phyloP scores from a whole-genome alignment of 1,139 yeast genomes.

The Suhomyces terraborum region DNA sequence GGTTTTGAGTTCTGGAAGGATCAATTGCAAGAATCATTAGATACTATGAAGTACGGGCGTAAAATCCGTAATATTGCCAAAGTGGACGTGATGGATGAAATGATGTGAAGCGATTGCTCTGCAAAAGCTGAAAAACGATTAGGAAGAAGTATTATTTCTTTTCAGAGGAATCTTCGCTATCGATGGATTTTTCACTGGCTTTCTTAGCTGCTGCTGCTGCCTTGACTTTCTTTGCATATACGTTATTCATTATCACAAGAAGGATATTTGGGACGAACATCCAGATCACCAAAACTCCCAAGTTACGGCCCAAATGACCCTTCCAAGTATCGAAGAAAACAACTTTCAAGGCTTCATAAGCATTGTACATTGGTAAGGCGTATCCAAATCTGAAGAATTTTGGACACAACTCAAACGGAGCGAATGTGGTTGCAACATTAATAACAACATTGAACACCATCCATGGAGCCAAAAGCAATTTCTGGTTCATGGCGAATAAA shows the following conservation, averaged over 20 bases:
- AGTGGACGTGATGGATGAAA: slow-evolving; percentile 34
- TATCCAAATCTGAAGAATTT: slow-evolving; percentile 63
- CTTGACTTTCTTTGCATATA: slow-evolving; percentile 1
- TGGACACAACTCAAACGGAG: slow-evolving; percentile 56
- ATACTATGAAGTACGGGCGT: slow-evolving; percentile 36
- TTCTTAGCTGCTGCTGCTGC: slow-evolving; percentile 5
- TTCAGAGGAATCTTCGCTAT: background rate
- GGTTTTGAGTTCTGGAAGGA: slow-evolving; percentile 31
- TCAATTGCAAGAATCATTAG: slow-evolving; percentile 24
- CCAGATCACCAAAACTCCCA: slow-evolving; percentile 63
- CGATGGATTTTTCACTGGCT: background rate
- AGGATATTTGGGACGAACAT: slow-evolving; percentile 44
- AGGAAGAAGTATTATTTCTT: background rate
- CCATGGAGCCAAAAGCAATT: slow-evolving; percentile 59
- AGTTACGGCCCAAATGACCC: slow-evolving; percentile 56
- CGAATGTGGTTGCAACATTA: slow-evolving; percentile 63
- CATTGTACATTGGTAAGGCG: slow-evolving; percentile 64
- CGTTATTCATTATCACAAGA: slow-evolving; percentile 9
- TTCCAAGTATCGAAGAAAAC: slow-evolving; percentile 58
- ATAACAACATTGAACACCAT: slow-evolving; percentile 61
- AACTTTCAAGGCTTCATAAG: slow-evolving; percentile 56
- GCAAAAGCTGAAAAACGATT: no score
- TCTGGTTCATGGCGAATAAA: slow-evolving; percentile 36
- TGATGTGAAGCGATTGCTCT: no score
- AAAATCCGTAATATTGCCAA: slow-evolving; percentile 23